These are phyloP conservation scores for Entrophospora sp. DNA, from an alignment of 192 early-diverging fungal species.

Conservation along the genomic window DNA sequence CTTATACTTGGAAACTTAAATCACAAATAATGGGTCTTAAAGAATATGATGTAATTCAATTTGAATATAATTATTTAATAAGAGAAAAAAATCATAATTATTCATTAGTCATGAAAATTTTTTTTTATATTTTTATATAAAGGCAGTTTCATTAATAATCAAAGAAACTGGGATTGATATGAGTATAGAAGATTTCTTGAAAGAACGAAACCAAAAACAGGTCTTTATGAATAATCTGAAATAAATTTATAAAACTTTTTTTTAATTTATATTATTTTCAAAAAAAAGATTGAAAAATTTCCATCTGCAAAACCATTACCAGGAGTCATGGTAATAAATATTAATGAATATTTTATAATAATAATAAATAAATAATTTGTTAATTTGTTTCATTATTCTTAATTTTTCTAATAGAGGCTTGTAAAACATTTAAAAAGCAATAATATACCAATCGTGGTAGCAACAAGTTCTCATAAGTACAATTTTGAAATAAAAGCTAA, in stretches of 20 bases:
- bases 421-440: neutral
- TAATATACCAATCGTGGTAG: constrained; percentile 32
- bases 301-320: constrained; percentile 4
- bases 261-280: neutral
- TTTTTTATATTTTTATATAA: neutral
- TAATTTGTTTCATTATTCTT: too few relatives aligned
- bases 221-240: too few relatives aligned
- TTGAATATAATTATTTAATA: too few relatives aligned
- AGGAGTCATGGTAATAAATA: neutral
- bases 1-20: constrained; percentile 16
- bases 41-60: neutral
- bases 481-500: constrained; percentile 71
- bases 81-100: too few relatives aligned
- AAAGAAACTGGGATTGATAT: constrained; percentile 57
- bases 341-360: neutral
- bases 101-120: too few relatives aligned
- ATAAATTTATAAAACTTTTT: neutral
- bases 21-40: neutral
- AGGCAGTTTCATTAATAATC: constrained; percentile 59
- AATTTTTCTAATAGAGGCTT: constrained; percentile 7
- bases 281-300: neutral
- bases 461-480: constrained; percentile 71
- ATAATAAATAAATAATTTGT: neutral
- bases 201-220: constrained; percentile 46
- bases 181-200: constrained; percentile 74